A percentile compares a stretch with the other conserved stretches of the same genome.
phyloP scores from a whole-genome alignment of 345 rosid species.

The Raphanus sativus region DNA sequence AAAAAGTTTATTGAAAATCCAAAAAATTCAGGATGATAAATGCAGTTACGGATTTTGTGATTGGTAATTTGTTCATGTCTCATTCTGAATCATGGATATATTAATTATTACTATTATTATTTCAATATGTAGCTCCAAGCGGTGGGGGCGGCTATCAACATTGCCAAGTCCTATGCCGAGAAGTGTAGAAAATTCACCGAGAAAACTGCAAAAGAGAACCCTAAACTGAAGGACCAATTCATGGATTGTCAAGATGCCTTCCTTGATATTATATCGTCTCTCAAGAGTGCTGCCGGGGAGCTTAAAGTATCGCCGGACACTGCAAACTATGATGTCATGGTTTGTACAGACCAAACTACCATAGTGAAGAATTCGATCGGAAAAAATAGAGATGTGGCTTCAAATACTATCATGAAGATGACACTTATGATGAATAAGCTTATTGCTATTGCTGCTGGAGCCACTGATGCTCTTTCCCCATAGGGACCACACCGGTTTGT shows the following conservation, averaged over 20 bases:
- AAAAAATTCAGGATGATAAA: background rate
- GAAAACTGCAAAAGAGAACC: constrained; percentile 3
- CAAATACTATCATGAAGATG: background rate
- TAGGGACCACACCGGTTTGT: background rate
- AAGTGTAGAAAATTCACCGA: background rate
- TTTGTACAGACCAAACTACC: background rate
- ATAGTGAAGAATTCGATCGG: background rate
- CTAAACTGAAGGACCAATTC: constrained; percentile 4
- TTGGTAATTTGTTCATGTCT: background rate
- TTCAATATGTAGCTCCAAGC: constrained; percentile 4
- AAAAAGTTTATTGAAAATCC: background rate
- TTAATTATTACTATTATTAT: background rate
- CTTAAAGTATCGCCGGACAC: constrained; percentile 22
- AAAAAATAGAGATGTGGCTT: constrained; percentile 9
- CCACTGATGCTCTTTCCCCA: background rate
- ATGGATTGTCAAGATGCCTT: background rate
- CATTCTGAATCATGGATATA: background rate
- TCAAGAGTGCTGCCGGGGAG: background rate
- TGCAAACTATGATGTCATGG: constrained; percentile 22
- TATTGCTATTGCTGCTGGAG: constrained; percentile 13
- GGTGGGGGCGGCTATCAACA: background rate
- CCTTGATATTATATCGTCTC: background rate
- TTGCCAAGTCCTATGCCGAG: constrained; percentile 2
- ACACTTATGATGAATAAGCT: constrained; percentile 16
- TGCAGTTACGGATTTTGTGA: background rate